phyloP scores from a whole-genome alignment of 192 early-diverging fungal genomes.

The Coemansia biformis region DNA sequence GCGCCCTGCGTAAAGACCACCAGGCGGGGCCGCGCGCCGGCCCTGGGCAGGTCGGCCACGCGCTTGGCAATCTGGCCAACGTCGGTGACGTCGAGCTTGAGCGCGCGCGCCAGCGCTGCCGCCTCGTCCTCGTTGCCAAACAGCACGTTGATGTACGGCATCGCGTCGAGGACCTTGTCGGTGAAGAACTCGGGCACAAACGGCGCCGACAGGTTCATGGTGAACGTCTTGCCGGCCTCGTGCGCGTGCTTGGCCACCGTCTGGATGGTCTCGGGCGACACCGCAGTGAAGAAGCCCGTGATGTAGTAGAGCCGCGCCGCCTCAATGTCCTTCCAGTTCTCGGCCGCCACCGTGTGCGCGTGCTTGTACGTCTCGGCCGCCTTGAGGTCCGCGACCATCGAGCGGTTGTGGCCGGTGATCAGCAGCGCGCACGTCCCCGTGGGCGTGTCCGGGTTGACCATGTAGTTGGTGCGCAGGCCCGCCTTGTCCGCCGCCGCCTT shows the following conservation, averaged over 20 bases:
- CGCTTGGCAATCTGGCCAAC: conserved; percentile 76
- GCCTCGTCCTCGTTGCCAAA: conserved; percentile 98
- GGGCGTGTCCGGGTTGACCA: conserved; percentile 64
- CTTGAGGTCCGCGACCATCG: conserved; percentile 88
- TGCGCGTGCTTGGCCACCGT: conserved; percentile 85
- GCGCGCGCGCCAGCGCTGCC: conserved; percentile 69
- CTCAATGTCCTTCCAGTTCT: conserved; percentile 85
- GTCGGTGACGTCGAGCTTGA: conserved; percentile 63
- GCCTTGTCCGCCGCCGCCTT: conserved; percentile 73
- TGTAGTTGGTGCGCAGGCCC: conserved; percentile 87
- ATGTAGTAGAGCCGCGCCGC: conserved; percentile 87
- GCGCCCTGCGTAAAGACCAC: conserved; percentile 87
- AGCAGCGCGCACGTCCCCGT: conserved; percentile 96
- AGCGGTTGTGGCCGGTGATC: conserved; percentile 84
- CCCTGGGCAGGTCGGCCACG: conserved; percentile 82
- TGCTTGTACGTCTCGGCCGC: conserved; percentile 87
- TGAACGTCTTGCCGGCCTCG: conserved; percentile 76
- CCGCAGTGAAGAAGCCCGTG: conserved; percentile 92
- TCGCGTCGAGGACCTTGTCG: conserved; percentile 64
- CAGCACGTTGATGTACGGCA: conserved; percentile 86
- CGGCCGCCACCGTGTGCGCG: conserved; percentile 60
- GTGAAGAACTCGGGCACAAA: conserved; percentile 95
- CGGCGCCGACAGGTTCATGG: conserved; percentile 93
- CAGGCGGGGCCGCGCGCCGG: conserved; percentile 63
- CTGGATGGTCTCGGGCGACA: conserved; percentile 77